A percentile compares a stretch with the other conserved stretches of the same genome.
These are phyloP conservation scores for Tardiomyces depauwii DNA, from an alignment of 1,139 yeast genomes.

Conservation along the genomic window DNA sequence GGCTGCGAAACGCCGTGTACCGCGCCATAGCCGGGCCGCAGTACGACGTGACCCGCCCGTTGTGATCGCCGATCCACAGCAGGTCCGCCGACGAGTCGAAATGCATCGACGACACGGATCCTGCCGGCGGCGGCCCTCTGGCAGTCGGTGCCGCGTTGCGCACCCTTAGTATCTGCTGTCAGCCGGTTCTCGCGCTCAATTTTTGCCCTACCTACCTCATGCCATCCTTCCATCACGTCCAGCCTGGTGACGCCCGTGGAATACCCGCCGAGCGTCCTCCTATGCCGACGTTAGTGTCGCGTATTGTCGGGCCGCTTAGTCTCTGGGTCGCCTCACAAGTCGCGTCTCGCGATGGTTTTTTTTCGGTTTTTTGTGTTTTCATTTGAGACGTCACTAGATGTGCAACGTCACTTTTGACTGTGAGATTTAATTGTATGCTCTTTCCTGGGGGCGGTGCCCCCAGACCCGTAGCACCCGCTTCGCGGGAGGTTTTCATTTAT, in stretches of 20 bases:
- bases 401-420: background rate
- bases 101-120: conserved; percentile 28
- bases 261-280: no score
- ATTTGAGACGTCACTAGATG: background rate
- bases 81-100: conserved; percentile 69
- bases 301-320: background rate
- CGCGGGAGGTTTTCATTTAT: no score
- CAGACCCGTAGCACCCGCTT: no score
- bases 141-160: conserved; percentile 17
- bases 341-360: conserved; percentile 1
- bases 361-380: conserved; percentile 1
- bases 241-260: background rate
- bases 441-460: no score
- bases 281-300: no score
- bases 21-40: conserved; percentile 30
- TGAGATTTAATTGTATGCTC: background rate
- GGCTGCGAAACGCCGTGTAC: conserved; percentile 32
- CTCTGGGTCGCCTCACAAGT: background rate
- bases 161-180: conserved; percentile 16
- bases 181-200: background rate
- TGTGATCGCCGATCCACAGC: conserved; percentile 73
- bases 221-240: conserved; percentile 35
- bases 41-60: conserved; percentile 39
- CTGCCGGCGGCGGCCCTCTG: conserved; percentile 14
- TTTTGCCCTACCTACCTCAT: conserved; percentile 26